Evolutionary conservation across 345 rosid genomes (phyloP).

Genomic region (Hypericum perforatum): DNA sequence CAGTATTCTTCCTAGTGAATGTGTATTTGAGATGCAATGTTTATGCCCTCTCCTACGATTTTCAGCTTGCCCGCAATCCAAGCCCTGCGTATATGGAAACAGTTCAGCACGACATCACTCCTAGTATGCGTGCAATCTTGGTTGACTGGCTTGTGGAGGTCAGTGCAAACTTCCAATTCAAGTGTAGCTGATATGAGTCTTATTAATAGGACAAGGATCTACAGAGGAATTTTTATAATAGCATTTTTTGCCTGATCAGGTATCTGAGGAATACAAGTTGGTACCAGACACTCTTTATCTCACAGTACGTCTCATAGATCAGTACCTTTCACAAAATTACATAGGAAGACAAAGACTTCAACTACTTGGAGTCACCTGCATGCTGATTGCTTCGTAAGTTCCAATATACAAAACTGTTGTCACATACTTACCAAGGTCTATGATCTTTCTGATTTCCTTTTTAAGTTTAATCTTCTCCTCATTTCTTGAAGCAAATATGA

Average conservation of each 20-base stretch:
- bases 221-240: background rate
- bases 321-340: constrained; percentile 60
- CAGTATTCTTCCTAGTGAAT: too few relatives aligned
- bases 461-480: background rate
- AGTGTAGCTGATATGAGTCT: background rate
- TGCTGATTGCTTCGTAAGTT: constrained; percentile 7
- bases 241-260: constrained; percentile 36
- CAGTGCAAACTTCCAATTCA: constrained; percentile 2
- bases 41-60: too few relatives aligned
- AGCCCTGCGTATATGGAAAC: constrained; percentile 54
- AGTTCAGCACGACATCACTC: constrained; percentile 62
- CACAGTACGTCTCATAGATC: constrained; percentile 70
- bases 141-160: constrained; percentile 99
- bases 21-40: too few relatives aligned
- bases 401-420: too few relatives aligned
- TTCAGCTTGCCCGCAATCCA: constrained; percentile 63
- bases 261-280: constrained; percentile 83
- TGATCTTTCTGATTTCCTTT: too few relatives aligned
- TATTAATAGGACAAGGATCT: background rate
- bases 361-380: constrained; percentile 38
- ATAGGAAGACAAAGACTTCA: constrained; percentile 72
- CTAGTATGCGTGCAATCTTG: constrained; percentile 76
- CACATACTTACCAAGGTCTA: too few relatives aligned
- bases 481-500: constrained; percentile 60
- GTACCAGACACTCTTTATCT: constrained; percentile 81